These are phyloP conservation scores for Areca catechu DNA, from an alignment of 176 grass and related monocot genomes.

Conservation along the genomic window DNA sequence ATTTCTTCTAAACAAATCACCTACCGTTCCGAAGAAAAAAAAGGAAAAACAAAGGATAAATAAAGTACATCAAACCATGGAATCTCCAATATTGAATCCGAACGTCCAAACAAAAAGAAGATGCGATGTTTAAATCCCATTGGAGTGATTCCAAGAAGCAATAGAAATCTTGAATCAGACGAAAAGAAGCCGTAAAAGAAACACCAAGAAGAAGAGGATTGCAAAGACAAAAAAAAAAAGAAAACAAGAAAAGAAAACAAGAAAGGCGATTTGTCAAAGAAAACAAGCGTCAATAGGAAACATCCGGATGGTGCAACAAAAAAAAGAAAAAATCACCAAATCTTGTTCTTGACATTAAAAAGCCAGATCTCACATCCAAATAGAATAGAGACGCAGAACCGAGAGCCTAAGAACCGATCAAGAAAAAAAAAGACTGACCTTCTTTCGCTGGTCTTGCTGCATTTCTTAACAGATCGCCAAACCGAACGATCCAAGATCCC, in stretches of 20 bases:
- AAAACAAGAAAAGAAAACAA: too few species aligned
- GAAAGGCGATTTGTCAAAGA: too few species aligned
- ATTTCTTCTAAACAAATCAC: constrained; percentile 5
- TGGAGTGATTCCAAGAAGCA: too few species aligned
- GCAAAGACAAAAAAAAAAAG: too few species aligned
- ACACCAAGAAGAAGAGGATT: not conserved
- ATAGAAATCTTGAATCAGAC: not conserved
- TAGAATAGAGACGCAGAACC: not conserved
- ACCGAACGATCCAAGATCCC: not conserved
- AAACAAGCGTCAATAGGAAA: too few species aligned
- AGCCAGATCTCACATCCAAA: constrained; percentile 1
- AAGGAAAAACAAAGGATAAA: constrained; percentile 1
- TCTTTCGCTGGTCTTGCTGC: constrained; percentile 44
- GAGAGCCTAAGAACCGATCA: constrained; percentile 1
- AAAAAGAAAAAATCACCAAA: not conserved
- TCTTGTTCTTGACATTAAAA: not conserved
- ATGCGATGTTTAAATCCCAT: not conserved
- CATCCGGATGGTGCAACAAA: not conserved
- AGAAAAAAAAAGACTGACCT: constrained; percentile 21
- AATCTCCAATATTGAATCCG: constrained; percentile 19
- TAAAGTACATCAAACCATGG: too few species aligned
- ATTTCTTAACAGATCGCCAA: constrained; percentile 9
- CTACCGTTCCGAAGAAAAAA: constrained; percentile 9
- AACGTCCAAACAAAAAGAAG: constrained; percentile 10
- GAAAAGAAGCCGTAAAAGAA: constrained; percentile 8